Conservation (phyloP, 495 filamentous ascomycete genomes). For the Tuber brumale region DNA sequence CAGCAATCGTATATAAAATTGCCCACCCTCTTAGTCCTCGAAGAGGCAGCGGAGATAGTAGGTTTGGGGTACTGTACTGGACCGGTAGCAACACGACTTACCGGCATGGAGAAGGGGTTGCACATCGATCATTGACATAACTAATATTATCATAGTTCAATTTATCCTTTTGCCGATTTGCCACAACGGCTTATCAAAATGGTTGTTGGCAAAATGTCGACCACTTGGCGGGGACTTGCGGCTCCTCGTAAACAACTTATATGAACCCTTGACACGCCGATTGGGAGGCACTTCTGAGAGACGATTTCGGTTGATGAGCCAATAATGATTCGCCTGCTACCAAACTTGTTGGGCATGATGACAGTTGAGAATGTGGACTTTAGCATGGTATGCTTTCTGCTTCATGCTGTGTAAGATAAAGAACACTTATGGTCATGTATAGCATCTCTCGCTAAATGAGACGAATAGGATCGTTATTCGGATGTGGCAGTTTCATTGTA, state of each 20-base stretch:
- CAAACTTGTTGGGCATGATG: background rate
- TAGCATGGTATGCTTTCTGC: background rate
- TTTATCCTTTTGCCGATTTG: background rate
- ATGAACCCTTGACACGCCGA: background rate
- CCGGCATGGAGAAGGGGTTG: background rate
- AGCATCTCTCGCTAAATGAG: slow-evolving; percentile 15
- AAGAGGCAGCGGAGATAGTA: background rate
- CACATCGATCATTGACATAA: background rate
- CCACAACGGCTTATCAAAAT: background rate
- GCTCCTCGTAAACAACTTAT: background rate
- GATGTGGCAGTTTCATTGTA: background rate
- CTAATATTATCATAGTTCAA: background rate
- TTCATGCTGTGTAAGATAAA: background rate
- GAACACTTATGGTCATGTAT: background rate
- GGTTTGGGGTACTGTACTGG: background rate
- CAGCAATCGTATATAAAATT: background rate
- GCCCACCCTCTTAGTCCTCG: background rate
- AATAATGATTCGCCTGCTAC: background rate
- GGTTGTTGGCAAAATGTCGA: background rate
- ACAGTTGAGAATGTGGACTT: background rate
- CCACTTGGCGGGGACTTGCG: background rate
- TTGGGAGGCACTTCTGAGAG: background rate
- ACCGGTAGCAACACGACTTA: background rate
- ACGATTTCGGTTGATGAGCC: background rate
- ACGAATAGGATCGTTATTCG: background rate